phyloP scores from a whole-genome alignment of 2,329 filamentous ascomycete genomes.

The Zymoseptoria crescenta region DNA sequence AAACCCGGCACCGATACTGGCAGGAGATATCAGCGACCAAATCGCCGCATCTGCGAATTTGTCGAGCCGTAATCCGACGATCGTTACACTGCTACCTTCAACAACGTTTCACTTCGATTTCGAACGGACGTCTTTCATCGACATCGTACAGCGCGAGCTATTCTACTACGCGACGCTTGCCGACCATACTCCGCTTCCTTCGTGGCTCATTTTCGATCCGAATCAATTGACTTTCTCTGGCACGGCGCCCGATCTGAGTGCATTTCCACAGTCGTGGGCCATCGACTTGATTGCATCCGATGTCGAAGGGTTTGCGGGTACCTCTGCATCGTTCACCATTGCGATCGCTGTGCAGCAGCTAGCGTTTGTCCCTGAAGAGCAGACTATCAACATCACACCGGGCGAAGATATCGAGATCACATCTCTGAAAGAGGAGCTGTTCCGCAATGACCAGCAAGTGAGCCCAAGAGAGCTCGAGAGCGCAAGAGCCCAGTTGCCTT shows the following conservation, averaged over 20 bases:
- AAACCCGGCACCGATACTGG: conserved; percentile 46
- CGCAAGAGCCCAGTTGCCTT: conserved; percentile 48
- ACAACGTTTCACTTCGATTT: conserved; percentile 38
- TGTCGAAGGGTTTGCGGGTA: conserved; percentile 66
- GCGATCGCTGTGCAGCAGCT: conserved; percentile 64
- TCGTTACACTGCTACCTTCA: conserved; percentile 38
- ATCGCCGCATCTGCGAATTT: conserved; percentile 49
- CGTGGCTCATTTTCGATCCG: conserved; percentile 73
- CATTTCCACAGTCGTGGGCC: conserved; percentile 63
- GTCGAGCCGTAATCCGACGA: conserved; percentile 48
- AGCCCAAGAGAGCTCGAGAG: conserved; percentile 44
- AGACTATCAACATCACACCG: conserved; percentile 34
- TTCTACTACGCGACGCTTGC: conserved; percentile 68
- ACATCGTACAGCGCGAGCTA: conserved; percentile 42
- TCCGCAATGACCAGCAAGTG: conserved; percentile 35
- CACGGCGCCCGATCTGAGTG: conserved; percentile 56
- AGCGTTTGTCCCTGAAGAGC: conserved; percentile 50
- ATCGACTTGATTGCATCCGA: conserved; percentile 72
- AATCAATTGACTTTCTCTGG: conserved; percentile 60
- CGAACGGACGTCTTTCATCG: conserved; percentile 51
- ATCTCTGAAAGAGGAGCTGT: conserved; percentile 27
- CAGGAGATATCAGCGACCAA: conserved; percentile 51
- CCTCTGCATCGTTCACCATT: conserved; percentile 60
- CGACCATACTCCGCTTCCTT: conserved; percentile 74
- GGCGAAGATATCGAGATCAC: conserved; percentile 28